Evolutionary conservation across 371 early-diverging fungal genomes (phyloP).

Genomic region (Mortierella polycephala): DNA sequence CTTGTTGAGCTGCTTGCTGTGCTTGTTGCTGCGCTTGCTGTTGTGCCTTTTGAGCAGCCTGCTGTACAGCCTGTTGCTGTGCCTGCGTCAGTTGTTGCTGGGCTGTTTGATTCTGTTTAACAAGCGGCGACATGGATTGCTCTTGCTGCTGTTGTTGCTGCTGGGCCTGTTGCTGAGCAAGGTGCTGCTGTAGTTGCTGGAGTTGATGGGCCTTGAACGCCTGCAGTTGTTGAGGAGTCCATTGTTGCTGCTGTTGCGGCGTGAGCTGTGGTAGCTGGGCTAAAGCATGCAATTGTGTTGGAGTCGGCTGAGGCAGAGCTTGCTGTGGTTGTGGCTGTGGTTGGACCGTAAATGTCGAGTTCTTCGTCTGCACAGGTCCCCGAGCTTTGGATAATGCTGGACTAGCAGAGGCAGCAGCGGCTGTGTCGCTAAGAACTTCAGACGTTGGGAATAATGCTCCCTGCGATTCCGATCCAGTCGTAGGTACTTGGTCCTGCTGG

Average conservation of each 20-base stretch:
- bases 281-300: neutral
- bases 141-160: constrained; percentile 6
- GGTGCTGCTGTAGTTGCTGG: constrained; percentile 18
- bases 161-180: neutral
- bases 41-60: constrained; percentile 26
- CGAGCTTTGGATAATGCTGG: constrained; percentile 10
- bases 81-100: no score
- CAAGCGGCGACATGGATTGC: neutral
- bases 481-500: constrained; percentile 1
- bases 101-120: no score
- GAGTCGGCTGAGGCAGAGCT: constrained; percentile 5
- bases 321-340: constrained; percentile 13
- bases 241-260: constrained; percentile 22
- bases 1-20: constrained; percentile 22
- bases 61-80: constrained; percentile 24
- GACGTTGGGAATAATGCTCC: neutral
- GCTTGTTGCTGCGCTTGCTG: constrained; percentile 30
- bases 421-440: constrained; percentile 5
- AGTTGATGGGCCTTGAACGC: constrained; percentile 24
- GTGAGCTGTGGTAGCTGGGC: constrained; percentile 11
- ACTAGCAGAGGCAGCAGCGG: neutral
- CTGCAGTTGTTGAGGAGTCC: constrained; percentile 32
- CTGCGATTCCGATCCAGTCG: neutral
- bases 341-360: neutral
- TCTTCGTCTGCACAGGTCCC: constrained; percentile 6